Evolutionary conservation across 139 green algal species (phyloP).

Genomic region (Coelastrella sp.): DNA sequence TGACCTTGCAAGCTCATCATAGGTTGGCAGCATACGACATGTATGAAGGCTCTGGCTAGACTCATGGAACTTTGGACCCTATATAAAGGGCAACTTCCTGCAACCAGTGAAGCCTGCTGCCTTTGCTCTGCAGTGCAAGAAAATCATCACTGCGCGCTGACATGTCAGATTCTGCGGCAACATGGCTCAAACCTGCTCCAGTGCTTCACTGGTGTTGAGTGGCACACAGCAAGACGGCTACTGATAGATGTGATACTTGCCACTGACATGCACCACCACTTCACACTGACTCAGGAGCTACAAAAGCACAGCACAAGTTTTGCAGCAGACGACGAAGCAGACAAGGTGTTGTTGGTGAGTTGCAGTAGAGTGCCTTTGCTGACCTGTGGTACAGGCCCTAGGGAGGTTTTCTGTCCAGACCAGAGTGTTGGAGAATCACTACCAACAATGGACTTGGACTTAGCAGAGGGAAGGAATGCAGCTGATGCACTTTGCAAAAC

Average conservation of each 20-base stretch:
- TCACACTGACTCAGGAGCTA: conserved; percentile 67
- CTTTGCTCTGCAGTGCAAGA: conserved; percentile 64
- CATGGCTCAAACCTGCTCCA: conserved; percentile 57
- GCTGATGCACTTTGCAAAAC: too few relatives aligned
- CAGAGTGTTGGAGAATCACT: too few relatives aligned
- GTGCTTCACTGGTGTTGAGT: conserved; percentile 32
- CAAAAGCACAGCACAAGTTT: conserved; percentile 41
- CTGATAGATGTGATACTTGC: conserved; percentile 69
- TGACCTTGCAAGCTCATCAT: too few relatives aligned
- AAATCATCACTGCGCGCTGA: conserved; percentile 83
- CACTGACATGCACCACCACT: conserved; percentile 82
- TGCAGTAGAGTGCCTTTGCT: too few relatives aligned
- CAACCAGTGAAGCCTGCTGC: background rate
- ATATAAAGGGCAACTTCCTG: too few relatives aligned
- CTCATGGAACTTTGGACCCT: too few relatives aligned
- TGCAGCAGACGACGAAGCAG: conserved; percentile 49
- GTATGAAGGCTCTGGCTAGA: too few relatives aligned
- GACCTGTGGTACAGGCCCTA: too few relatives aligned
- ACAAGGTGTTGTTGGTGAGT: conserved; percentile 66
- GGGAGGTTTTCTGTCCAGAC: too few relatives aligned
- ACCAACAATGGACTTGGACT: too few relatives aligned
- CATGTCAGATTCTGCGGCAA: conserved; percentile 69
- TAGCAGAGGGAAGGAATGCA: too few relatives aligned
- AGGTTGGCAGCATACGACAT: too few relatives aligned
- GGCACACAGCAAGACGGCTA: conserved; percentile 53